A percentile compares a stretch with the other conserved stretches of the same genome.
phyloP scores from a whole-genome alignment of 805 yeast species.

The Yamadazyma philogaea region DNA sequence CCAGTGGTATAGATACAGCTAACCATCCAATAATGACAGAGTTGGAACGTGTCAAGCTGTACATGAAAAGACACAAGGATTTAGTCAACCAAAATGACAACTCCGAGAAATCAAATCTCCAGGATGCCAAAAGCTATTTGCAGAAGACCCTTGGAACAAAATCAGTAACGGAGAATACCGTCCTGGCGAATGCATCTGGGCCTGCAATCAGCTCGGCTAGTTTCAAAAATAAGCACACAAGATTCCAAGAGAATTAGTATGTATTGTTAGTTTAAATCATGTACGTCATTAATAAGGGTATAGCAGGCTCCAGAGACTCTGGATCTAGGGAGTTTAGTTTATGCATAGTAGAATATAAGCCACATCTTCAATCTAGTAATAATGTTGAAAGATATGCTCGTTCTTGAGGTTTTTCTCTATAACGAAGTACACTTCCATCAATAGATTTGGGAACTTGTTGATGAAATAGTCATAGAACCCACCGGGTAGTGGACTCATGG shows the following conservation, averaged over 20 bases:
- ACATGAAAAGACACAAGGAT: constrained; percentile 56
- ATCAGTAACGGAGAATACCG: constrained; percentile 16
- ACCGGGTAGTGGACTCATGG: constrained; percentile 77
- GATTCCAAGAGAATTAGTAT: constrained; percentile 19
- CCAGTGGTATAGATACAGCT: constrained; percentile 54
- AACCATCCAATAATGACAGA: constrained; percentile 66
- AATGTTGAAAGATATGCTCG: constrained; percentile 56
- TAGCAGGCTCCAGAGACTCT: neutral
- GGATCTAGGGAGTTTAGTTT: neutral
- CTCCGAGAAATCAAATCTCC: constrained; percentile 22
- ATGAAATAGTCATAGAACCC: constrained; percentile 82
- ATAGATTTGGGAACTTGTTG: constrained; percentile 67
- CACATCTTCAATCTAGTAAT: constrained; percentile 19
- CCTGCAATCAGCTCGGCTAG: constrained; percentile 40
- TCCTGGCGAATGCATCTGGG: constrained; percentile 17
- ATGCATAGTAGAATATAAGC: neutral
- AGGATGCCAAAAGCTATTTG: constrained; percentile 42
- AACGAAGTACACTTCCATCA: constrained; percentile 70
- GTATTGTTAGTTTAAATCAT: constrained; percentile 4
- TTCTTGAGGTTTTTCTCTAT: constrained; percentile 54
- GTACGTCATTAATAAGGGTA: constrained; percentile 9
- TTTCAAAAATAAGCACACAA: constrained; percentile 40
- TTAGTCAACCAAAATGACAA: constrained; percentile 24
- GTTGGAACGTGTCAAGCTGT: constrained; percentile 61
- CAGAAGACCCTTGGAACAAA: constrained; percentile 41